Percentiles rank a stretch among this genome's conserved stretches.
phyloP scores from a whole-genome alignment of 345 rosid genomes.

The Ceriops decandra region DNA sequence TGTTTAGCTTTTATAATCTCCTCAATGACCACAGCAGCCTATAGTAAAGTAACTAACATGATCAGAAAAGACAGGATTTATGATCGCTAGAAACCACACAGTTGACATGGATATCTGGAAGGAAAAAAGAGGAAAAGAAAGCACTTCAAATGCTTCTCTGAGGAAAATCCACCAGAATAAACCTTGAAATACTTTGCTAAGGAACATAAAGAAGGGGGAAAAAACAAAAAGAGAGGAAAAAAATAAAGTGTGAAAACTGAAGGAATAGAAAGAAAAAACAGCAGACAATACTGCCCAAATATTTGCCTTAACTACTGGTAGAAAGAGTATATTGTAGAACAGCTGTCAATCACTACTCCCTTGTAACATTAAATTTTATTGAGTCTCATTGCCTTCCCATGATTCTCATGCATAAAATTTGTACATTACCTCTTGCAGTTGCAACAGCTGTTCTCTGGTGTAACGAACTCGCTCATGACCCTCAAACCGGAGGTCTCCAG shows the following conservation, averaged over 20 bases:
- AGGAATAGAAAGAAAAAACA: neutral
- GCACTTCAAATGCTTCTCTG: neutral
- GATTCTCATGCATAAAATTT: neutral
- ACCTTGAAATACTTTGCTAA: neutral
- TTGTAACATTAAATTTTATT: neutral
- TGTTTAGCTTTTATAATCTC: conserved; percentile 58
- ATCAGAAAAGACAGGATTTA: neutral
- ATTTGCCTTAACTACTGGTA: neutral
- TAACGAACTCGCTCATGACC: conserved; percentile 56
- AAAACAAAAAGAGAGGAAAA: neutral
- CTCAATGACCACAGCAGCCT: conserved; percentile 53
- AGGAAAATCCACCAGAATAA: neutral
- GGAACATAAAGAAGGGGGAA: neutral
- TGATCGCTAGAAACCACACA: neutral
- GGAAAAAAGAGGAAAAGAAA: neutral
- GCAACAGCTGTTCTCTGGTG: conserved; percentile 69
- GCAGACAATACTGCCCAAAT: neutral
- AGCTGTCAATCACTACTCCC: too few relatives aligned
- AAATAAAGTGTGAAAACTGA: too few relatives aligned
- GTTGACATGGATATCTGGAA: neutral
- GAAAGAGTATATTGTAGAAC: too few relatives aligned
- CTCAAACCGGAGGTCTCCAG: conserved; percentile 62
- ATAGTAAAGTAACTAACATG: conserved; percentile 10
- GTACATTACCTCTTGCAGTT: conserved; percentile 57
- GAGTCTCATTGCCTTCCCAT: neutral